Evolutionary conservation across 192 early-diverging fungal genomes (phyloP).

Genomic region (Kickxella alabastrina): DNA sequence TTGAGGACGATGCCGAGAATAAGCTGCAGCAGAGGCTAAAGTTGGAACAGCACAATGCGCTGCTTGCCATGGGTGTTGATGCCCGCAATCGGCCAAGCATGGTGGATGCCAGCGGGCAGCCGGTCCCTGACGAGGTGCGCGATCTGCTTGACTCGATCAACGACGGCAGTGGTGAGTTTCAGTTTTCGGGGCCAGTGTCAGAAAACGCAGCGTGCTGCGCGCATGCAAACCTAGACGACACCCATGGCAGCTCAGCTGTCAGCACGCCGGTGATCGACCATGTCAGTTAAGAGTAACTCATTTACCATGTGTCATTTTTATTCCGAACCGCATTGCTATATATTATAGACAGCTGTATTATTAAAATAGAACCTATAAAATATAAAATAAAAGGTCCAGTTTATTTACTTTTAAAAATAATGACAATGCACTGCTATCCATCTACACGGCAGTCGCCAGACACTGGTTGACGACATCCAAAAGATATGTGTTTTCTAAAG

Average conservation of each 20-base stretch:
- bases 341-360: not conserved
- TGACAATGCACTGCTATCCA: not conserved
- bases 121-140: conserved; percentile 36
- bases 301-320: no score
- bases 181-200: not conserved
- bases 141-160: conserved; percentile 41
- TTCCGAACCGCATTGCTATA: no score
- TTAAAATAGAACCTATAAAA: not conserved
- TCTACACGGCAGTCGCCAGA: conserved; percentile 54
- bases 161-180: not conserved
- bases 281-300: conserved; percentile 24
- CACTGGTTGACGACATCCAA: conserved; percentile 95
- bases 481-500: conserved; percentile 90
- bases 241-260: conserved; percentile 18
- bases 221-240: conserved; percentile 4
- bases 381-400: not conserved
- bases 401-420: not conserved
- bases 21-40: not conserved
- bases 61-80: not conserved
- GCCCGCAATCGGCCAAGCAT: not conserved
- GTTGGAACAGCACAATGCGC: not conserved
- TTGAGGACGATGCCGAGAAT: not conserved
- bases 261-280: conserved; percentile 39
- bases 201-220: no score
- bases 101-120: conserved; percentile 13